Evolutionary conservation across 23 red algal species (phyloP).

Genomic region (Gracilaria caudata): DNA sequence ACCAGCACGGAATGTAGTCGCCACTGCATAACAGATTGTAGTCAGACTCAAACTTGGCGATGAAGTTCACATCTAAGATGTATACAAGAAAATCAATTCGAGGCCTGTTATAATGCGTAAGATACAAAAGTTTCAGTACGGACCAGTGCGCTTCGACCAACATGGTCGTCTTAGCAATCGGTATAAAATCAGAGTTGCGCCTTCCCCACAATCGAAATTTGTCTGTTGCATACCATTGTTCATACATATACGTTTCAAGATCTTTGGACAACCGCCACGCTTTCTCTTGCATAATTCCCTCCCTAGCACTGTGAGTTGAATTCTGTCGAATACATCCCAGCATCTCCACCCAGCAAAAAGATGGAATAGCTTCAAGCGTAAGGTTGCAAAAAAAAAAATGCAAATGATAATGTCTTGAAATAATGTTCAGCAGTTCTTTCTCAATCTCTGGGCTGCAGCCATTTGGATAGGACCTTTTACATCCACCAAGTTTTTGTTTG

Average conservation of each 20-base stretch:
- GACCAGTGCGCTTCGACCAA: constrained; percentile 22
- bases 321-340: too few species aligned
- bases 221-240: constrained; percentile 2
- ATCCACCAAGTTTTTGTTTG: neutral
- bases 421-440: too few species aligned
- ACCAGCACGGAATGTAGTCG: neutral
- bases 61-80: neutral
- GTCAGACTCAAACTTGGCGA: constrained; percentile 19
- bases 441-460: too few species aligned
- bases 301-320: too few species aligned
- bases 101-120: constrained; percentile 1
- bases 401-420: too few species aligned
- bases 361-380: too few species aligned
- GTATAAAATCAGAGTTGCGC: neutral
- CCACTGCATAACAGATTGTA: neutral
- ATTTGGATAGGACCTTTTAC: neutral
- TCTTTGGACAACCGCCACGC: too few species aligned
- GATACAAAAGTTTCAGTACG: neutral
- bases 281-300: too few species aligned
- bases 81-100: constrained; percentile 7
- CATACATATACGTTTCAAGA: neutral
- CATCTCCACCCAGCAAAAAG: neutral
- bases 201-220: constrained; percentile 6
- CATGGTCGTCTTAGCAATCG: constrained; percentile 10
- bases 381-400: too few species aligned